Base-by-base conservation (phyloP, 192 early-diverging fungal species). In the Chytriomyces hyalinus region DNA sequence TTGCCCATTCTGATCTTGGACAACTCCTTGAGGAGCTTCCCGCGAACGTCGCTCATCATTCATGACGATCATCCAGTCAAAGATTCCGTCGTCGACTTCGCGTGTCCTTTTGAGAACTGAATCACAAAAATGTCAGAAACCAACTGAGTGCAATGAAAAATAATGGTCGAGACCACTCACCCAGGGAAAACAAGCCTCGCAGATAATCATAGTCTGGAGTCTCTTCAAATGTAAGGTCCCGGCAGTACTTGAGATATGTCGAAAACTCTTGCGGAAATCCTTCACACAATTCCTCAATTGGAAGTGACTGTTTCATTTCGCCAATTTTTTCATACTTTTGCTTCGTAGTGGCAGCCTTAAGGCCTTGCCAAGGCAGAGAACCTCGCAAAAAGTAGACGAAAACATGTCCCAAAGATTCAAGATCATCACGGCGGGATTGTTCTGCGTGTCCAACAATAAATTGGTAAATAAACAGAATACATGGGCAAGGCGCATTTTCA, bases 291-390 rank as follows among this genome's bases (percentile, higher is more conserved):
- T 97, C 97, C 77, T 92, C 90, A 78, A 98, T 90, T n/a, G 86
- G 85, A 0, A 94, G 94, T 50, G 91, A 90, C 81, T 96, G 95
- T 84, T 99, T 99, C 87, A 95, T 95, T 84, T 99, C 97, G 57
- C 97, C 97, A 82, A 99, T 99, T 81, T 97, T 95, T 81, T 99
- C 97, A 83, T 99, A 99, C 80, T 99, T 99, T 89, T 99, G 97
- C 80, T 97, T 96, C 87, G 98, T 99, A 70, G 95, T 96, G 20
- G 92, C 93, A 0, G 97, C 97, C 85, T 97, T 97, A 28, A 99
- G 84, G 6, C 97, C 97, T 83, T 99, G 97, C 97, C 97, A 99
- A 17, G 97, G 97, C 66, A 99, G 85, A 44, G 88, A 88, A 24
- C 96, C 95, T 61, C 95, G 90, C 84, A 99, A 87, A 82, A 99